A percentile compares a stretch with the other conserved stretches of the same genome.
These are phyloP conservation scores for Cryoendolithus antarcticus DNA, from an alignment of 2,329 filamentous ascomycete genomes.

Conservation along the genomic window DNA sequence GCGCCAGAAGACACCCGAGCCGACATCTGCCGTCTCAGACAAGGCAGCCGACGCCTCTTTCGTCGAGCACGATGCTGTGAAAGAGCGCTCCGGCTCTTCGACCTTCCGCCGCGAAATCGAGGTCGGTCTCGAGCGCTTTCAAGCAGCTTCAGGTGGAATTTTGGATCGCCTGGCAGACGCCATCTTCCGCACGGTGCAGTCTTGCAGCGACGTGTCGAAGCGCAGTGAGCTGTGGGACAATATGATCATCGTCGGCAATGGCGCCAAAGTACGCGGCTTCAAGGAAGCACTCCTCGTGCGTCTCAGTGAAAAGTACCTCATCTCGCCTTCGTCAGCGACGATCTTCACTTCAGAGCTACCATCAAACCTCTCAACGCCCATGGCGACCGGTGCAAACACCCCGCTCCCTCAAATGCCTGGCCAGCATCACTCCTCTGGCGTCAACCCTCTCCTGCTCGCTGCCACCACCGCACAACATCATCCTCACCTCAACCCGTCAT, in stretches of 20 bases:
- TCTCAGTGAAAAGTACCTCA: conserved; percentile 68
- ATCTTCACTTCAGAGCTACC: conserved; percentile 97
- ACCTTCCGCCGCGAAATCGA: conserved; percentile 52
- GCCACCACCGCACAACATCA: conserved; percentile 61
- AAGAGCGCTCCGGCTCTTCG: conserved; percentile 12
- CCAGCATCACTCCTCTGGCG: conserved; percentile 34
- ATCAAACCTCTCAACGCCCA: conserved; percentile 81
- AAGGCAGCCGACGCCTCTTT: conserved; percentile 22
- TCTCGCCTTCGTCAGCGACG: conserved; percentile 83
- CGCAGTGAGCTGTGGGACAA: conserved; percentile 84
- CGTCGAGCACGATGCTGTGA: conserved; percentile 11
- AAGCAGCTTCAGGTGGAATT: conserved; percentile 51
- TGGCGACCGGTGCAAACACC: conserved; percentile 82
- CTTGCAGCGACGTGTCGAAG: conserved; percentile 73
- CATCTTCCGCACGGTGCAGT: conserved; percentile 71
- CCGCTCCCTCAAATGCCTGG: conserved; percentile 49
- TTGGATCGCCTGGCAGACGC: conserved; percentile 74
- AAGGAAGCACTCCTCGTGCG: conserved; percentile 77
- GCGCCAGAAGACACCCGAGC: conserved; percentile 26
- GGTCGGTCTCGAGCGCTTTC: conserved; percentile 63
- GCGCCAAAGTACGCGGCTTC: conserved; percentile 60
- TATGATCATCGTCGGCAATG: conserved; percentile 83
- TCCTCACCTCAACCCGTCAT: conserved; percentile 32
- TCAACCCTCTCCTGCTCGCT: conserved; percentile 84
- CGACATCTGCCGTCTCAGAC: conserved; percentile 19